phyloP scores from a whole-genome alignment of 2,329 filamentous ascomycete species.

The Diaporthe sp. region DNA sequence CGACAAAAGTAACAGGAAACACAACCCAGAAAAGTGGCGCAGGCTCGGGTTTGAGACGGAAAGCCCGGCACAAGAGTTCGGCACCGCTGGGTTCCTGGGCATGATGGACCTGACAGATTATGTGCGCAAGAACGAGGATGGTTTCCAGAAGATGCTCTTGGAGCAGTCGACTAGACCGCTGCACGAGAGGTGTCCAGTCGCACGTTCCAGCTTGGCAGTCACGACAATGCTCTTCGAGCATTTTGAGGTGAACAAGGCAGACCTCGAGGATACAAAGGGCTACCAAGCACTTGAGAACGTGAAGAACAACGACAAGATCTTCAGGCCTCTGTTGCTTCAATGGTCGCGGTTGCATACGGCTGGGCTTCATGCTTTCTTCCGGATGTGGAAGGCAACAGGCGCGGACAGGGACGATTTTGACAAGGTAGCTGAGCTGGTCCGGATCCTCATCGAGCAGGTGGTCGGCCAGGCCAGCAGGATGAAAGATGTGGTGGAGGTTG shows the following conservation, averaged over 20 bases:
- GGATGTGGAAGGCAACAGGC: conserved; percentile 91
- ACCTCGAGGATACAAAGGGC: conserved; percentile 82
- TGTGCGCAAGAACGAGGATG: conserved; percentile 90
- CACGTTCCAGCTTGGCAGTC: conserved; percentile 86
- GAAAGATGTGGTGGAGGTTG: conserved; percentile 87
- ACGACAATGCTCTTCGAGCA: conserved; percentile 94
- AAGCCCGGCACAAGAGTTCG: conserved; percentile 88
- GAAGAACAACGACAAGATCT: conserved; percentile 87
- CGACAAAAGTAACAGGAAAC: conserved; percentile 75
- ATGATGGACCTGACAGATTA: conserved; percentile 99
- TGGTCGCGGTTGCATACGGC: conserved; percentile 93
- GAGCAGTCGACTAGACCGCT: conserved; percentile 85
- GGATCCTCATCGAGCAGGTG: conserved; percentile 91
- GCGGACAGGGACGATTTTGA: conserved; percentile 90
- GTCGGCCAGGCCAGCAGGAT: conserved; percentile 85
- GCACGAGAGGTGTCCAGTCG: conserved; percentile 86
- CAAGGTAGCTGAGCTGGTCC: conserved; percentile 91
- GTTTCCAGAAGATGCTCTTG: conserved; percentile 90
- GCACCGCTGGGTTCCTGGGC: conserved; percentile 87
- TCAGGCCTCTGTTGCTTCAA: conserved; percentile 88
- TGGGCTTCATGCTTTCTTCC: conserved; percentile 87
- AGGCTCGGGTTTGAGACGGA: conserved; percentile 93
- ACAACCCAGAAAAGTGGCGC: conserved; percentile 94
- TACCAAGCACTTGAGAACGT: conserved; percentile 81
- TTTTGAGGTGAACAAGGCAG: conserved; percentile 91